These are phyloP conservation scores for Brassica hybrid DNA, from an alignment of 441 rosid genomes.

Conservation along the genomic window DNA sequence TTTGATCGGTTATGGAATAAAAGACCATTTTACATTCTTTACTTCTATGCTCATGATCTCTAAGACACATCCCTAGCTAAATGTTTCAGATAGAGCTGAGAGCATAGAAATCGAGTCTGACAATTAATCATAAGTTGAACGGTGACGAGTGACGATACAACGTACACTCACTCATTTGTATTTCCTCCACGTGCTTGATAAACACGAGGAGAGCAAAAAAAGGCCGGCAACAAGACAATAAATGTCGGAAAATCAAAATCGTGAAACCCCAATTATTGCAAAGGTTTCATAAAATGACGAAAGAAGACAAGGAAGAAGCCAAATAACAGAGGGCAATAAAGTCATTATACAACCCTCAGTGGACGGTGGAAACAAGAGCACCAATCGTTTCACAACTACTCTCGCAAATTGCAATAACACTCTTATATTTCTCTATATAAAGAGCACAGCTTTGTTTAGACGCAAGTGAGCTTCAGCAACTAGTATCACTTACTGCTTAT, in stretches of 20 bases:
- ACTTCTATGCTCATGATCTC: too few relatives aligned
- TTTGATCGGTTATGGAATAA: too few relatives aligned
- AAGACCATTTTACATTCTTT: too few relatives aligned
- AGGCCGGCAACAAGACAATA: constrained; percentile 6
- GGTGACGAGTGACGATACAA: background rate
- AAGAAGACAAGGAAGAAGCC: background rate
- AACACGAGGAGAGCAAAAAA: background rate
- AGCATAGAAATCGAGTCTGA: background rate
- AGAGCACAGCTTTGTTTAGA: background rate
- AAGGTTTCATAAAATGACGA: background rate
- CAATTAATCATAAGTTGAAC: background rate
- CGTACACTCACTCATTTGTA: background rate
- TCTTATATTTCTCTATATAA: background rate
- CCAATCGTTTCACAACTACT: background rate
- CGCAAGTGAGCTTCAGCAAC: background rate
- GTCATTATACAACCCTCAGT: background rate
- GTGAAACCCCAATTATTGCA: background rate
- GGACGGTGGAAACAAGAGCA: background rate
- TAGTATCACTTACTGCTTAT: background rate
- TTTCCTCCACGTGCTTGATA: background rate
- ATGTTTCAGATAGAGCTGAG: background rate
- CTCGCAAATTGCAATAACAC: background rate
- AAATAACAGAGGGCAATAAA: background rate
- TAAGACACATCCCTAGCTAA: too few relatives aligned
- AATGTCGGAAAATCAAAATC: background rate